These are phyloP conservation scores for Ustilago hordei DNA, from an alignment of 1,284 basidiomycete genomes.

Conservation along the genomic window DNA sequence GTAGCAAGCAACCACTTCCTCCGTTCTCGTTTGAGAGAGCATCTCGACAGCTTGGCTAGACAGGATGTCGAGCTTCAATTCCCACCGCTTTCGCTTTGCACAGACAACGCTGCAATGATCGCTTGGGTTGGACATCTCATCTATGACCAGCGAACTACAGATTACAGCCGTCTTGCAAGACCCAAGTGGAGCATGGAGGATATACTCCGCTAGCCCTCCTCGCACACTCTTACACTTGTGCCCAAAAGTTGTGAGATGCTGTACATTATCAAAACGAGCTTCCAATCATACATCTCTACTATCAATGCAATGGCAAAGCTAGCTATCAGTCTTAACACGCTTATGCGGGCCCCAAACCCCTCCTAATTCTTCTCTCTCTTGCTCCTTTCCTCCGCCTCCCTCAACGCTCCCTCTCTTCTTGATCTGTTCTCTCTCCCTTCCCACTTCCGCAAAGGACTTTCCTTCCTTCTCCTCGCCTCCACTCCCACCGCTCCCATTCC, in stretches of 20 bases:
- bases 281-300: not conserved
- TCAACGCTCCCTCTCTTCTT: constrained; percentile 5
- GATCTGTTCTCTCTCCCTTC: constrained; percentile 23
- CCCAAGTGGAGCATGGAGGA: constrained; percentile 65
- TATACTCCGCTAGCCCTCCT: constrained; percentile 19
- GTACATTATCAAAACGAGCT: constrained; percentile 10
- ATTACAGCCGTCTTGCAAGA: constrained; percentile 47
- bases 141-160: constrained; percentile 46
- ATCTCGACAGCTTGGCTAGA: constrained; percentile 38
- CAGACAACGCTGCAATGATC: constrained; percentile 69
- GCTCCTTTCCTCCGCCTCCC: not conserved
- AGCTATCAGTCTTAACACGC: constrained; percentile 20
- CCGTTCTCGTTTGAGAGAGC: constrained; percentile 37
- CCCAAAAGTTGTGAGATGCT: not conserved
- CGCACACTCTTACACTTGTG: not conserved
- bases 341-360: constrained; percentile 45
- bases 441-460: constrained; percentile 39
- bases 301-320: not conserved
- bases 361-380: constrained; percentile 12
- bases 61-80: constrained; percentile 53
- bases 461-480: not conserved
- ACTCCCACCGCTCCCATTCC: not conserved
- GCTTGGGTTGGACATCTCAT: constrained; percentile 61
- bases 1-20: constrained; percentile 64
- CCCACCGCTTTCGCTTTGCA: constrained; percentile 63